Evolutionary conservation across 2,329 filamentous ascomycete species (phyloP).

Genomic region (Trematosphaeria pertusa): DNA sequence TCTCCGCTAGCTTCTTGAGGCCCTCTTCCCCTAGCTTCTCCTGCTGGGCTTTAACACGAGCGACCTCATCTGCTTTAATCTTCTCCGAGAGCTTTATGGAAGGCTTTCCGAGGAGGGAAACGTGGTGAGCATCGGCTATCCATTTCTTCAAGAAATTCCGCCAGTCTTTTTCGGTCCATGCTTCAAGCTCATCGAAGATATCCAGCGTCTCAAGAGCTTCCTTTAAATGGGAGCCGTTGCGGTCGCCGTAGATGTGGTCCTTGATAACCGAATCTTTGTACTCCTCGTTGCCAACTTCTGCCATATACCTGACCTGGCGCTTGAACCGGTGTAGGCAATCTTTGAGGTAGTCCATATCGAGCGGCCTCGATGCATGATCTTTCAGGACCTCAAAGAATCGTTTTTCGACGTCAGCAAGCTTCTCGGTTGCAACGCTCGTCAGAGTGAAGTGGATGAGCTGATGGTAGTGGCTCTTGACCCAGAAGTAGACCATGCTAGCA

Average conservation of each 20-base stretch:
- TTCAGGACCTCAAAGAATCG: slow-evolving; percentile 83
- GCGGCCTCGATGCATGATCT: slow-evolving; percentile 77
- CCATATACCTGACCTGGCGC: slow-evolving; percentile 81
- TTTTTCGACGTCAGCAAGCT: slow-evolving; percentile 82
- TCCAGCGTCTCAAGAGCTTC: slow-evolving; percentile 50
- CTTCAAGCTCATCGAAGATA: slow-evolving; percentile 71
- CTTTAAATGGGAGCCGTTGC: slow-evolving; percentile 69
- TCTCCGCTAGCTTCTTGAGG: slow-evolving; percentile 74
- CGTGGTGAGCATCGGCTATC: slow-evolving; percentile 83
- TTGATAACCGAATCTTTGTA: slow-evolving; percentile 87
- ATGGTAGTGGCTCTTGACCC: slow-evolving; percentile 79
- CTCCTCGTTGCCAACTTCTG: slow-evolving; percentile 80
- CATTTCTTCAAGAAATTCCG: slow-evolving; percentile 80
- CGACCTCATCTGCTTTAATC: slow-evolving; percentile 81
- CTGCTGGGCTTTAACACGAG: slow-evolving; percentile 78
- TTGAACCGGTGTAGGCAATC: slow-evolving; percentile 86
- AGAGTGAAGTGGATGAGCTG: slow-evolving; percentile 86
- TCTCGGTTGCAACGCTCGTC: slow-evolving; percentile 85
- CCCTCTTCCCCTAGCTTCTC: slow-evolving; percentile 82
- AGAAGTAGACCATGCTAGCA: slow-evolving; percentile 83
- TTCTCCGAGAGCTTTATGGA: slow-evolving; percentile 80
- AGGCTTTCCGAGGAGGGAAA: slow-evolving; percentile 87
- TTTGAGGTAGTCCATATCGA: slow-evolving; percentile 89
- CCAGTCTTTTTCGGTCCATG: slow-evolving; percentile 88
- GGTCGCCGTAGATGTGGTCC: slow-evolving; percentile 88